Conservation (phyloP, 2,329 filamentous ascomycete species). For the Madurella mycetomatis region DNA sequence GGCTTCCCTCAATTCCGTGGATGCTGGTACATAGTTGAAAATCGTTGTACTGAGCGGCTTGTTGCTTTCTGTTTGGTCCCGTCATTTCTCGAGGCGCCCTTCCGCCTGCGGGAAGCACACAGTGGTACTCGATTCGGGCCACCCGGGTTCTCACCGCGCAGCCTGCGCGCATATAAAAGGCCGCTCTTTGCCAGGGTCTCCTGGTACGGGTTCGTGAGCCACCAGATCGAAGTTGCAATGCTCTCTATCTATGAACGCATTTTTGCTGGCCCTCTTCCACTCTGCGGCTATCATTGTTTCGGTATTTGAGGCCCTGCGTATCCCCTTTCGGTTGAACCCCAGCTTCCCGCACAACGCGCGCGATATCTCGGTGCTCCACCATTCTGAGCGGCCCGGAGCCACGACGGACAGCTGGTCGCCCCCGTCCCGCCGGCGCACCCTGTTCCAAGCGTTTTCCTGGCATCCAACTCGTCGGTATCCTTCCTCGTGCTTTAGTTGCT, state of each 20-base stretch:
- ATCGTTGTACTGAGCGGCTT: conserved; percentile 6
- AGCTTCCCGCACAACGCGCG: background rate
- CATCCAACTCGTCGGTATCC: conserved; percentile 3
- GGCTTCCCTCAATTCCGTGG: background rate
- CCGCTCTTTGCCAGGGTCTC: conserved; percentile 1
- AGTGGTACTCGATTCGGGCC: background rate
- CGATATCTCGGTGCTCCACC: background rate
- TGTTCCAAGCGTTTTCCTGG: background rate
- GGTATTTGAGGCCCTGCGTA: too few relatives aligned
- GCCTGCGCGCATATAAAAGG: conserved; percentile 6
- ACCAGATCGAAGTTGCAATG: background rate
- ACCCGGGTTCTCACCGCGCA: conserved; percentile 7
- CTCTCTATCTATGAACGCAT: background rate
- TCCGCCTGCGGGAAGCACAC: conserved; percentile 5
- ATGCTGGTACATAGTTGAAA: conserved; percentile 17
- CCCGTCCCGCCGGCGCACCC: background rate
- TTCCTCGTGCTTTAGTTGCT: conserved; percentile 6
- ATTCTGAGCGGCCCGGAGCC: background rate
- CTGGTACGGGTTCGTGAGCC: background rate
- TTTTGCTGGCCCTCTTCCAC: background rate
- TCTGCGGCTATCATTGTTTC: background rate
- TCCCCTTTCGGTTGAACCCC: background rate
- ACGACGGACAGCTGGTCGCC: background rate
- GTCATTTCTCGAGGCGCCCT: conserved; percentile 19
- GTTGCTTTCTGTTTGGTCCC: conserved; percentile 3